phyloP scores from a whole-genome alignment of 83 land plant genomes.

The Diphasiastrum complanatum region DNA sequence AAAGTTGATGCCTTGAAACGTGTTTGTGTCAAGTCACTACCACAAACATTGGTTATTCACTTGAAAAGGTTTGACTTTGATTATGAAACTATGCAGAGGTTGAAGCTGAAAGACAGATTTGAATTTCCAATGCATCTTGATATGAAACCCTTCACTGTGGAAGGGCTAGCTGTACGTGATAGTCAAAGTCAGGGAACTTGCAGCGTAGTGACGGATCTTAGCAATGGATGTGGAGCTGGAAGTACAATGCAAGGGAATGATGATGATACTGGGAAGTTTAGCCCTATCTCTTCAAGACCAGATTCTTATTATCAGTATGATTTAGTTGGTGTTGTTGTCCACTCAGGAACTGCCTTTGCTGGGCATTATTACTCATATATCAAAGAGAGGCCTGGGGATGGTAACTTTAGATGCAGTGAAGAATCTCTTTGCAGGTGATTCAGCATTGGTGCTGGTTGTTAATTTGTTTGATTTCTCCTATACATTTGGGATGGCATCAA shows the following conservation, averaged over 20 bases:
- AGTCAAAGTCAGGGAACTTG: constrained; percentile 2
- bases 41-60: constrained; percentile 31
- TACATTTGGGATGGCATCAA: too few species aligned
- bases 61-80: constrained; percentile 36
- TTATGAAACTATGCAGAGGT: constrained; percentile 36
- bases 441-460: background rate
- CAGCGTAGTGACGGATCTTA: background rate
- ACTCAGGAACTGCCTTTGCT: constrained; percentile 38
- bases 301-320: constrained; percentile 38
- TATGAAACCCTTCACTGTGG: constrained; percentile 37
- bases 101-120: constrained; percentile 34
- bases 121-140: constrained; percentile 35
- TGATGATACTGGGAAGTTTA: background rate
- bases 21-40: constrained; percentile 28
- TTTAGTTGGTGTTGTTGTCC: constrained; percentile 37
- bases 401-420: constrained; percentile 15
- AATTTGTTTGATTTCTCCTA: background rate
- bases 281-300: constrained; percentile 1
- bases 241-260: background rate
- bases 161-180: constrained; percentile 31
- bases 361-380: constrained; percentile 39
- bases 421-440: constrained; percentile 24
- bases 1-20: constrained; percentile 37
- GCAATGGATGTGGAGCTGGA: background rate
- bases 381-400: constrained; percentile 31